These are phyloP conservation scores for Monosporascus sp. DNA, from an alignment of 2,329 filamentous ascomycete genomes.

Conservation along the genomic window DNA sequence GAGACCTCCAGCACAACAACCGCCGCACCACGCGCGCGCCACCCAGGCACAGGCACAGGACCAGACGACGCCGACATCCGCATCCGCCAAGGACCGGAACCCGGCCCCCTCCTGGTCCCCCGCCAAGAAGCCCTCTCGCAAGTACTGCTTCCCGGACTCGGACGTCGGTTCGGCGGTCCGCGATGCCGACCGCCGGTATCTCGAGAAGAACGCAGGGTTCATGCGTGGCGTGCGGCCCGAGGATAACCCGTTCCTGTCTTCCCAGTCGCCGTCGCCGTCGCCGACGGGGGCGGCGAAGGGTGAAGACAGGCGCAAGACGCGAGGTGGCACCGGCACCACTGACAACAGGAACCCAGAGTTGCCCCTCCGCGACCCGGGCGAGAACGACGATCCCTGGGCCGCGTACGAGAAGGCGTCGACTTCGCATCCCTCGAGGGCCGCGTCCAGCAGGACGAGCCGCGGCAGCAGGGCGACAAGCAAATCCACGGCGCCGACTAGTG, in stretches of 20 bases:
- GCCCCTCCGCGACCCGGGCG: background rate
- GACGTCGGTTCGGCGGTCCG: conserved; percentile 9
- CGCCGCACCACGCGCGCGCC: too few relatives aligned
- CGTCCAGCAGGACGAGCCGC: background rate
- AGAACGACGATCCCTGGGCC: background rate
- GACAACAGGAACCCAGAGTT: background rate
- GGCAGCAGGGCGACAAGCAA: background rate
- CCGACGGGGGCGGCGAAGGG: background rate
- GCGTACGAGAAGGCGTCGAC: background rate
- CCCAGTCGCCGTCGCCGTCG: background rate
- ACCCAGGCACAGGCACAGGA: too few relatives aligned
- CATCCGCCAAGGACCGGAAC: background rate
- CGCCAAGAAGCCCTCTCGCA: conserved; percentile 4
- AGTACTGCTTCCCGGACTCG: conserved; percentile 11
- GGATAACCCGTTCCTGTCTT: conserved; percentile 8
- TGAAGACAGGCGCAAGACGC: too few relatives aligned
- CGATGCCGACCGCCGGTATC: conserved; percentile 8
- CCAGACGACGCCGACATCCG: background rate
- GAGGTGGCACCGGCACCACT: background rate
- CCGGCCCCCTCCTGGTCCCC: conserved; percentile 1
- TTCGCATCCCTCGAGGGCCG: background rate
- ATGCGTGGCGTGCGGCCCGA: conserved; percentile 3
- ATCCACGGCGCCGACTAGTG: background rate
- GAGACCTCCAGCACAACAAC: too few relatives aligned
- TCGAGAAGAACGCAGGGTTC: conserved; percentile 7